These are phyloP conservation scores for Termitomyces sp. DNA, from an alignment of 768 basidiomycete genomes.

Conservation along the genomic window DNA sequence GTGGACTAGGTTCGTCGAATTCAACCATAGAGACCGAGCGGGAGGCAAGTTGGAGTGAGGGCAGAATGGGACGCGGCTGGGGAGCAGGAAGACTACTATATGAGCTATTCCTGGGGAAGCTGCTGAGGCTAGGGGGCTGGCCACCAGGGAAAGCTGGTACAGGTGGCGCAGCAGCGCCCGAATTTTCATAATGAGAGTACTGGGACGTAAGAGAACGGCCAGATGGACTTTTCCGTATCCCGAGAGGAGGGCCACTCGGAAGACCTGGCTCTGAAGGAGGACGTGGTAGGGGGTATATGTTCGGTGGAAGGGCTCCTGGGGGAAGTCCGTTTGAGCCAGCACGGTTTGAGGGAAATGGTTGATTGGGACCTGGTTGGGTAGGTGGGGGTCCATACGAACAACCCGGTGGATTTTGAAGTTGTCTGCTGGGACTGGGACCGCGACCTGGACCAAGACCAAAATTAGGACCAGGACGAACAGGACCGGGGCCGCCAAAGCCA, in stretches of 20 bases:
- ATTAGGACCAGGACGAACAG: background rate
- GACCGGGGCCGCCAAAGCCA: background rate
- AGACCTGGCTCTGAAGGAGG: conserved; percentile 45
- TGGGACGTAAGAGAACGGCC: conserved; percentile 52
- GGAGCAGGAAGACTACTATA: conserved; percentile 33
- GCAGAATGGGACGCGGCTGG: conserved; percentile 50
- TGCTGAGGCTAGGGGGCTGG: conserved; percentile 23
- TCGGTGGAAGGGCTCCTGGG: conserved; percentile 16
- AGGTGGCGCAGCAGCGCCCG: conserved; percentile 27
- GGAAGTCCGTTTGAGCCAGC: conserved; percentile 13
- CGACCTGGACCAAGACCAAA: conserved; percentile 9
- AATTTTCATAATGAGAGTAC: conserved; percentile 38
- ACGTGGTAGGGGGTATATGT: conserved; percentile 21
- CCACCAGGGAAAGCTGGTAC: conserved; percentile 36
- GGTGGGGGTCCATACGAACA: conserved; percentile 14
- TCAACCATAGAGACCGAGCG: conserved; percentile 47
- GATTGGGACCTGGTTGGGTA: conserved; percentile 13
- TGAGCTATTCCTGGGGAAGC: conserved; percentile 33
- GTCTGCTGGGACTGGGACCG: conserved; percentile 10
- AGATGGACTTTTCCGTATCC: conserved; percentile 50
- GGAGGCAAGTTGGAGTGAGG: conserved; percentile 54
- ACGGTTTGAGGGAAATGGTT: conserved; percentile 9
- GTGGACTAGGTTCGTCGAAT: conserved; percentile 74
- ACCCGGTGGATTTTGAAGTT: conserved; percentile 1
- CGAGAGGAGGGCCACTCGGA: conserved; percentile 25